Percentiles rank a stretch among this genome's conserved stretches.
These are phyloP conservation scores for Tripidium arundinaceum DNA, from an alignment of 202 grass and related monocot species.

Conservation along the genomic window DNA sequence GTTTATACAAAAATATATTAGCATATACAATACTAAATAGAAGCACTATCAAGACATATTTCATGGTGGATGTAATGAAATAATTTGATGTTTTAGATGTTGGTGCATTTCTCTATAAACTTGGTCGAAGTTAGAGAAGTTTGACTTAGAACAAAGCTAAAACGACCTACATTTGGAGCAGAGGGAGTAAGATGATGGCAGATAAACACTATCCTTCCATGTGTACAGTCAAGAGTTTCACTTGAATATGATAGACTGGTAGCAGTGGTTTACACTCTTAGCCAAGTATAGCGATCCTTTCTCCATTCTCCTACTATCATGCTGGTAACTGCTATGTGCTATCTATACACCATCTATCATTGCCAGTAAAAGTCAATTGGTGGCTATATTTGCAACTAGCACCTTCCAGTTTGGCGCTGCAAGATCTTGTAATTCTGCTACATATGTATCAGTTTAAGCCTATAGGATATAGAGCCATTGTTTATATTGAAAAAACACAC, in stretches of 20 bases:
- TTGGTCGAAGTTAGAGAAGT: neutral
- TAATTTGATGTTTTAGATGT: neutral
- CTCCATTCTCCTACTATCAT: neutral
- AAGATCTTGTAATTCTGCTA: neutral
- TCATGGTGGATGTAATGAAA: neutral
- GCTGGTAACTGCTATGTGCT: neutral
- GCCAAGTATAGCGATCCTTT: neutral
- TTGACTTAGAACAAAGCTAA: neutral
- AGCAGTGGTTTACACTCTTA: neutral
- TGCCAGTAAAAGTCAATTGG: neutral
- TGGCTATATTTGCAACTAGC: neutral
- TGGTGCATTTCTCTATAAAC: neutral
- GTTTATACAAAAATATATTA: neutral
- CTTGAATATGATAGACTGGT: neutral
- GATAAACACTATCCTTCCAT: neutral
- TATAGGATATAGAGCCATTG: neutral
- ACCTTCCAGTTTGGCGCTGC: neutral
- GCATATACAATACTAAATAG: neutral
- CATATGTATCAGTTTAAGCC: neutral
- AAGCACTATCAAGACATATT: neutral
- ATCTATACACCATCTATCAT: neutral
- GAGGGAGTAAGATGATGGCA: neutral
- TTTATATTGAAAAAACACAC: neutral
- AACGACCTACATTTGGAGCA: neutral
- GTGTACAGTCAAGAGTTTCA: neutral